Conservation (phyloP, 148 eudicot species). For the Chenopodium suecicum region DNA sequence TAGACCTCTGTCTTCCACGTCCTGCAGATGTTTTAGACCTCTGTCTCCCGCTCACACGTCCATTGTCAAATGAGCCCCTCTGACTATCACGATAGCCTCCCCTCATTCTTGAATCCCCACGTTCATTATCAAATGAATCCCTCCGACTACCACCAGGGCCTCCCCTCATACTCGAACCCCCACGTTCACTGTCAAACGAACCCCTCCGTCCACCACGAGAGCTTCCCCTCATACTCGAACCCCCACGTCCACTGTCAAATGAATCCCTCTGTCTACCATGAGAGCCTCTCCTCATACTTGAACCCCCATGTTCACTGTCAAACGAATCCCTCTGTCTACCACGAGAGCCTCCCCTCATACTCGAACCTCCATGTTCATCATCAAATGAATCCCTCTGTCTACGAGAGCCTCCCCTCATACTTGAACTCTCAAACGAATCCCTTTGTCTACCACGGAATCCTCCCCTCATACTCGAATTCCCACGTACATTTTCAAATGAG, state of each 20-base stretch:
- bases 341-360: not conserved
- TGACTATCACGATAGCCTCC: slow-evolving; percentile 18
- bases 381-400: slow-evolving; percentile 5
- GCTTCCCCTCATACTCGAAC: slow-evolving; percentile 15
- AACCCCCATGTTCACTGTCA: not conserved
- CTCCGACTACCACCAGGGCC: slow-evolving; percentile 19
- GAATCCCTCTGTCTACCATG: slow-evolving; percentile 12
- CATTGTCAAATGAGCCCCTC: slow-evolving; percentile 8
- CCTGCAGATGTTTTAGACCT: slow-evolving; percentile 27
- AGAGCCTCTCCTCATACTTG: not conserved
- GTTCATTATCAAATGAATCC: not conserved
- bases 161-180: slow-evolving; percentile 16
- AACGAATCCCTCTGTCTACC: not conserved
- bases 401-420: not conserved
- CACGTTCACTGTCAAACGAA: slow-evolving; percentile 2
- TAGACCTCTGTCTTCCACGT: slow-evolving; percentile 32
- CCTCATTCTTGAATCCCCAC: not conserved
- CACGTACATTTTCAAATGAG: slow-evolving; percentile 1
- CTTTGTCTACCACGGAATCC: slow-evolving; percentile 9
- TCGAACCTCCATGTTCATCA: not conserved
- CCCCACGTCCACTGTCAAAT: not conserved
- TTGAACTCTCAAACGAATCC: not conserved
- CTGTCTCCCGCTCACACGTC: not conserved
- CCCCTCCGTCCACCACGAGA: slow-evolving; percentile 11
- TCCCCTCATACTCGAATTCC: not conserved